Evolutionary conservation across 2,329 filamentous ascomycete genomes (phyloP), one percentile per base, ranked within the genome.

Genomic region (Fusarium pininemorale): DNA sequence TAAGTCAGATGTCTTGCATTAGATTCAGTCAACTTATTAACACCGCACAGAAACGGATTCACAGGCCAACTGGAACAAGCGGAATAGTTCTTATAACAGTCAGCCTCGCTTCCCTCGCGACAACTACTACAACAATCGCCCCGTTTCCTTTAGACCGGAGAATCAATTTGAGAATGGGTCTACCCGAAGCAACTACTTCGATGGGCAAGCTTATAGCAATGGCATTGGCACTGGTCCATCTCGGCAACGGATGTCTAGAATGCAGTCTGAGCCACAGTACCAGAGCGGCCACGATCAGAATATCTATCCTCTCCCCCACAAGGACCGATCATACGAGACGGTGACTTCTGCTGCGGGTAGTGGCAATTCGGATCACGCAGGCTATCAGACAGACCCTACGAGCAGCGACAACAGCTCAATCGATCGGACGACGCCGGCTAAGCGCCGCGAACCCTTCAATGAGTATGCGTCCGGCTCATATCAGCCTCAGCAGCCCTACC

Each of bases 381-480:
- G 91, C 63, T 95, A 96, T 82, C 92, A 92, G 74, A 97, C 94
- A 68, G 95, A 98, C 80, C 95, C 94, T 47, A 85, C 88, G 63
- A 96, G 93, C 84, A 98, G 95, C 80, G 93, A 98, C 80, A 97
- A 97, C 84, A 97, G 94, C 84, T 97, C 94, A 4, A 90, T 97
- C 76, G 94, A 98, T 80, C 91, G 94, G 70, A 85, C 91, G 30
- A 88, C 91, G 58, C 85, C 86, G 10, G 84, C 86, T 41, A 88
- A 89, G 77, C 88, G 86, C 65, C 79, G 78, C 35, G 88, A 91
- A 55, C 87, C 87, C 13, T 79, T 83, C 11, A 91, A 93, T 61
- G 88, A 87, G 72, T 94, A 94, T 77, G 92, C 92, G 57, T 91
- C 91, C 72, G 86, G 84, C 48, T 88, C 89, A 77, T 84, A 80